phyloP scores from a whole-genome alignment of 257 asterid genomes.

The Solanum chiquidenum region DNA sequence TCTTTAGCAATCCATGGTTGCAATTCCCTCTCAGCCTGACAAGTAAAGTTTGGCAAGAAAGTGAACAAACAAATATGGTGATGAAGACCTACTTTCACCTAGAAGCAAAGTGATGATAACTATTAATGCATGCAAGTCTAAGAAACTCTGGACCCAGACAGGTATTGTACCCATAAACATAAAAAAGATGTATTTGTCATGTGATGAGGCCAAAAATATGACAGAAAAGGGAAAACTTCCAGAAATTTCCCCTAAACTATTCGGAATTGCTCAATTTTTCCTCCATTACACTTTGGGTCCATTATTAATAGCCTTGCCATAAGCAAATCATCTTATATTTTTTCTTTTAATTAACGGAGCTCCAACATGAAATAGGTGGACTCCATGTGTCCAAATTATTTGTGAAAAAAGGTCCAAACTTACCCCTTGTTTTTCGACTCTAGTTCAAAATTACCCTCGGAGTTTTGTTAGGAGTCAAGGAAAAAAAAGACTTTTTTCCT shows the following conservation, averaged over 20 bases:
- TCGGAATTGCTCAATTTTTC: neutral
- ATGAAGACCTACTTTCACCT: neutral
- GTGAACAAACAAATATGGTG: conserved; percentile 28
- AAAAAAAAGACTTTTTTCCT: neutral
- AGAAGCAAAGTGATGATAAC: neutral
- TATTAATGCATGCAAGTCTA: neutral
- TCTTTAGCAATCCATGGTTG: conserved; percentile 97
- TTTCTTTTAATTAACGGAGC: neutral
- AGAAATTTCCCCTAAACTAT: neutral
- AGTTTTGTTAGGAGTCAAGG: neutral
- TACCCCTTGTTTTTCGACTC: neutral
- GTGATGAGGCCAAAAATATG: neutral
- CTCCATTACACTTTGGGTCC: neutral
- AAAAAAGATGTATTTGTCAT: neutral
- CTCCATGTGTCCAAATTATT: neutral
- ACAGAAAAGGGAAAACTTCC: neutral
- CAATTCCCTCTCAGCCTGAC: conserved; percentile 96
- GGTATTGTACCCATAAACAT: neutral
- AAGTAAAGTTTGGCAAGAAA: conserved; percentile 24
- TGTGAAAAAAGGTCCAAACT: neutral
- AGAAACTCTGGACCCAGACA: neutral
- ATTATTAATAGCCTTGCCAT: neutral
- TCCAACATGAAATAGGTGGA: neutral
- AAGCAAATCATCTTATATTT: neutral
- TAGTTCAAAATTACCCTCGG: neutral